Evolutionary conservation across 768 basidiomycete genomes (phyloP).

Genomic region (Pholiota conissans): DNA sequence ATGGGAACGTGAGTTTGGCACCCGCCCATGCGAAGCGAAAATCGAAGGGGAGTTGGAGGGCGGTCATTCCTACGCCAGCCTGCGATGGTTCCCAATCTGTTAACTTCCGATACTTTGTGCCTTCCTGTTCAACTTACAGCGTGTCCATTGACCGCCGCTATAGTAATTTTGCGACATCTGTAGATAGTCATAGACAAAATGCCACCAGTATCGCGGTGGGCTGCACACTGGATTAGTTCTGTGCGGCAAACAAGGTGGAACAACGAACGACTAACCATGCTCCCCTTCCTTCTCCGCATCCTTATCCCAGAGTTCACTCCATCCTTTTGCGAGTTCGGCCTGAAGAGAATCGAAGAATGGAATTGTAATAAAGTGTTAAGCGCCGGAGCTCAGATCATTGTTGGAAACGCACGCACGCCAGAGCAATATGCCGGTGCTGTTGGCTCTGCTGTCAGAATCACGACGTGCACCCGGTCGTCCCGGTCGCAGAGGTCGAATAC

Average conservation of each 20-base stretch:
- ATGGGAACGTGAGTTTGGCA: conserved; percentile 49
- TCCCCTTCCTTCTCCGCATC: conserved; percentile 47
- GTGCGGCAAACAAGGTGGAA: neutral
- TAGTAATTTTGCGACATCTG: conserved; percentile 56
- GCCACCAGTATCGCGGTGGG: conserved; percentile 52
- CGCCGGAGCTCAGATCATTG: neutral
- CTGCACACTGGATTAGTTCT: conserved; percentile 15
- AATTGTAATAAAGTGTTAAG: neutral
- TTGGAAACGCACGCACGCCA: conserved; percentile 36
- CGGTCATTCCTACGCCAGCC: conserved; percentile 53
- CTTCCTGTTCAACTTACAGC: conserved; percentile 30
- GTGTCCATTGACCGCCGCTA: conserved; percentile 51
- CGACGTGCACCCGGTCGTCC: conserved; percentile 53
- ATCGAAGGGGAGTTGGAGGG: conserved; percentile 50
- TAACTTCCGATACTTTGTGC: neutral
- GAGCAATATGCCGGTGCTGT: conserved; percentile 54
- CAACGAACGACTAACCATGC: conserved; percentile 34
- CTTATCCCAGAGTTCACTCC: conserved; percentile 38
- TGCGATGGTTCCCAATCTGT: neutral
- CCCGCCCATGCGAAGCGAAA: conserved; percentile 53
- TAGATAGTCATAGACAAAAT: conserved; percentile 45
- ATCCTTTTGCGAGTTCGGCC: conserved; percentile 53
- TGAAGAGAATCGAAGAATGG: conserved; percentile 14
- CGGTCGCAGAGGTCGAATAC: conserved; percentile 47
- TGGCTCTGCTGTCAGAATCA: conserved; percentile 52